These are phyloP conservation scores for Populus tremula DNA, from an alignment of 345 rosid genomes.

Conservation along the genomic window DNA sequence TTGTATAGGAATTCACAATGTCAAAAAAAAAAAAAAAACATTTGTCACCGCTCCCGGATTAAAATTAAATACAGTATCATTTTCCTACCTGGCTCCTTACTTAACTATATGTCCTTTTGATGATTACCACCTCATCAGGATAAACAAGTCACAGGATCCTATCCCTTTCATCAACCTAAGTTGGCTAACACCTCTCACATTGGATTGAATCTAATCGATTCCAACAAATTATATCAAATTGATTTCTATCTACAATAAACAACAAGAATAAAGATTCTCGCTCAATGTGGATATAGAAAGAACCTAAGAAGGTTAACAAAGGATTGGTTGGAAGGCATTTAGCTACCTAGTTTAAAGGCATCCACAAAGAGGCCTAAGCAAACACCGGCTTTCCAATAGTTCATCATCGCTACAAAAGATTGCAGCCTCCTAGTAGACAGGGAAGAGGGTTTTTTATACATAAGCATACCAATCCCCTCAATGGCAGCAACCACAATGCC, in stretches of 20 bases:
- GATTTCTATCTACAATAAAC: not conserved
- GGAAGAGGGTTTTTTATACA: slow-evolving; percentile 63
- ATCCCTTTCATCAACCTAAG: not conserved
- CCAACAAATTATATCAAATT: not conserved
- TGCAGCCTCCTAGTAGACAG: slow-evolving; percentile 50
- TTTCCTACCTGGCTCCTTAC: not conserved
- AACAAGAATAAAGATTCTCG: not conserved
- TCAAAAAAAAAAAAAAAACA: too few species aligned
- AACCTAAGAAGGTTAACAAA: not conserved
- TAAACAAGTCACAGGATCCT: not conserved
- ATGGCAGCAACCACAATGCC: slow-evolving; percentile 93
- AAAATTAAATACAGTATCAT: not conserved
- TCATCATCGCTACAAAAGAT: slow-evolving; percentile 73
- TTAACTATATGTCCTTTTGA: not conserved
- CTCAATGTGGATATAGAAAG: not conserved
- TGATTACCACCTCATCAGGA: not conserved
- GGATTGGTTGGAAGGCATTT: not conserved
- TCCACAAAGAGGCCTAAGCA: slow-evolving; percentile 97
- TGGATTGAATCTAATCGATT: not conserved
- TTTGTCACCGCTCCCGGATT: not conserved
- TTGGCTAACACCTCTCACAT: not conserved
- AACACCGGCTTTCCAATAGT: slow-evolving; percentile 96
- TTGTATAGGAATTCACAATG: not conserved
- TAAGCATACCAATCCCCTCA: slow-evolving; percentile 91
- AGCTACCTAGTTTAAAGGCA: slow-evolving; percentile 94